Evolutionary conservation across 768 basidiomycete genomes (phyloP).

Genomic region (Kwoniella heveanensis): DNA sequence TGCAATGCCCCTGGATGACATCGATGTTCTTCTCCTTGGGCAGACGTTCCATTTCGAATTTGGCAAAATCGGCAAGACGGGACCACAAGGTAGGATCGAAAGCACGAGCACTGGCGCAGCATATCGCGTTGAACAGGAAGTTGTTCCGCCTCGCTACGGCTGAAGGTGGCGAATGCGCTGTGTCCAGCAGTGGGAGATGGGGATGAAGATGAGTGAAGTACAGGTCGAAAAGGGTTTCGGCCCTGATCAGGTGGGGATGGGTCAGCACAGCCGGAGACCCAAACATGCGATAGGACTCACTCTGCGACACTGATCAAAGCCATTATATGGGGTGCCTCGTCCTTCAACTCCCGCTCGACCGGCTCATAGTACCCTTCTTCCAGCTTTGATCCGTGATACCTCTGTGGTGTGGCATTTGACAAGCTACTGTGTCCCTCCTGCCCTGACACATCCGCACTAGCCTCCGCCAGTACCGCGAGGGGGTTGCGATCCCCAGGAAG

Average conservation of each 20-base stretch:
- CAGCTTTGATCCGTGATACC: background rate
- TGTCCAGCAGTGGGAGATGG: conserved; percentile 40
- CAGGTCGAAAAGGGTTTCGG: conserved; percentile 37
- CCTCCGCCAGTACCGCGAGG: conserved; percentile 41
- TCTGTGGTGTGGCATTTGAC: background rate
- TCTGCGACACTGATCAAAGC: conserved; percentile 29
- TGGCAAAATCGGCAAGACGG: conserved; percentile 37
- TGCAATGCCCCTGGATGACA: conserved; percentile 43
- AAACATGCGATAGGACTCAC: conserved; percentile 13
- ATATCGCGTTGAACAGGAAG: conserved; percentile 50
- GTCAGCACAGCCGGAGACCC: background rate
- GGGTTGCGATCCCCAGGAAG: conserved; percentile 46
- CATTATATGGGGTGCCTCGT: conserved; percentile 49
- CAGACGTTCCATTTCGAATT: conserved; percentile 41
- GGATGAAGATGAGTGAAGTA: conserved; percentile 42
- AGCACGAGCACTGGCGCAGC: conserved; percentile 38
- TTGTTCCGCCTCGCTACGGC: conserved; percentile 42
- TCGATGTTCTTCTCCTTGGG: conserved; percentile 49
- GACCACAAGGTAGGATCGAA: conserved; percentile 36
- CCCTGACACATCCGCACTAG: conserved; percentile 13
- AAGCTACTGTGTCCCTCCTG: background rate
- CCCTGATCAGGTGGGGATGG: conserved; percentile 21
- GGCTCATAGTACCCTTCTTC: conserved; percentile 36
- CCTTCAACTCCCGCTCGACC: conserved; percentile 24
- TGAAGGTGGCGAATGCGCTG: conserved; percentile 25